Evolutionary conservation across 2,329 filamentous ascomycete genomes (phyloP), one percentile per base, ranked within the genome.

Genomic region (Rhytidhysteron rufulum): DNA sequence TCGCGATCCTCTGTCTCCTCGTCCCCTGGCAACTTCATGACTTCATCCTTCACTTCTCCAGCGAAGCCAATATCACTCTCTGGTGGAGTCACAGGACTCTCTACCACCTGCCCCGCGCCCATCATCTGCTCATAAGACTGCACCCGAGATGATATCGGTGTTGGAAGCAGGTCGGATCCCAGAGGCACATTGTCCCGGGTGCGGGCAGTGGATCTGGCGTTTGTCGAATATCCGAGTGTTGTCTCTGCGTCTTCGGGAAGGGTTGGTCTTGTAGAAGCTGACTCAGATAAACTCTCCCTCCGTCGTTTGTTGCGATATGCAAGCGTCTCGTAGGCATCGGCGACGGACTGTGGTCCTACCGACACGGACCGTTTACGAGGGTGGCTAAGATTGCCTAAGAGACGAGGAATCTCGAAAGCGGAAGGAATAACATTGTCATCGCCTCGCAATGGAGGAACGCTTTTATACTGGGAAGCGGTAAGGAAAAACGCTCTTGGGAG

Each of bases 251-350:
- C 43, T 20, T 9, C 29, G 3, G 59, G 51, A 3, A 25, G 11
- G 5, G 16, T 40, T 5, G 10, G 37, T 51, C 45, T 55, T 51
- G 6, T 40, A 52, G 42, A 32, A 53, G 21, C 63, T 16, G 48
- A 44, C 6, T 67, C 70, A n/a, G 71, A 74, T 18, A 74, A 68
- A 53, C 79, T 83, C 53, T 84, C 78, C 37, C 79, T 72, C 40
- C 82, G 70, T 42, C 74, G 72, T 49, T 83, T 79, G 52, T 95
- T 88, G 16, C 91, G 83, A 60, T 95, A 95, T 5, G 91, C 93
- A 35, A 98, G 74, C 16, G 89, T 88, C 70, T 98, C 93, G 67
- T 96, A 95, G 18, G 89, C 93, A 68, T 98, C 93, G 2, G 93
- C 93, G 45, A 90, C 90, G 33, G 90, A 96, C 67, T 97, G 93